These are phyloP conservation scores for Suillus variegatus DNA, from an alignment of 768 basidiomycete species.

Conservation along the genomic window DNA sequence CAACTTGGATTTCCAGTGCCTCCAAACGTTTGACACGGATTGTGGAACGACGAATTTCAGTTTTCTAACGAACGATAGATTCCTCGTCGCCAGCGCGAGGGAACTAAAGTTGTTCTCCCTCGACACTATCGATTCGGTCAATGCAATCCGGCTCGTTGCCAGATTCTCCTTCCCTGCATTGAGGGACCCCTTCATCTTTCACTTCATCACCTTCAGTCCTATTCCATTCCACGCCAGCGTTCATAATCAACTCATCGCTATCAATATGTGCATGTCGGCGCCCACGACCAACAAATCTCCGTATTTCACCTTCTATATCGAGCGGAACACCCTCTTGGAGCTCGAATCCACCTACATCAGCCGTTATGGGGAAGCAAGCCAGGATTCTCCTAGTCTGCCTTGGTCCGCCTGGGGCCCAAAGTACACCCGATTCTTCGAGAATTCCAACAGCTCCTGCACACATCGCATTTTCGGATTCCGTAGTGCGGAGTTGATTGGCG, in stretches of 20 bases:
- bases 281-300: not conserved
- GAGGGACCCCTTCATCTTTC: not conserved
- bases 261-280: not conserved
- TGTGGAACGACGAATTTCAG: not conserved
- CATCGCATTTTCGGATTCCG: not conserved
- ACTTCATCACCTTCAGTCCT: not conserved
- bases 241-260: not conserved
- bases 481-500: not conserved
- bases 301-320: not conserved
- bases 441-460: too few species aligned
- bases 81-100: not conserved
- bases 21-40: not conserved
- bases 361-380: not conserved
- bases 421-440: not conserved
- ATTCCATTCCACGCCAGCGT: not conserved
- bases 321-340: not conserved
- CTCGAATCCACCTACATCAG: not conserved
- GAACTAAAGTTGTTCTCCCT: not conserved
- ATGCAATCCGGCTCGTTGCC: not conserved
- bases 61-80: not conserved
- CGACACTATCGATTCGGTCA: not conserved
- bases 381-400: not conserved
- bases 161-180: not conserved
- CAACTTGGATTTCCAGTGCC: not conserved
- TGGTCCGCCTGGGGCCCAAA: not conserved